A percentile compares a stretch with the other conserved stretches of the same genome.
Conservation (phyloP, 2,329 filamentous ascomycete genomes). For the Falciphora oryzae region DNA sequence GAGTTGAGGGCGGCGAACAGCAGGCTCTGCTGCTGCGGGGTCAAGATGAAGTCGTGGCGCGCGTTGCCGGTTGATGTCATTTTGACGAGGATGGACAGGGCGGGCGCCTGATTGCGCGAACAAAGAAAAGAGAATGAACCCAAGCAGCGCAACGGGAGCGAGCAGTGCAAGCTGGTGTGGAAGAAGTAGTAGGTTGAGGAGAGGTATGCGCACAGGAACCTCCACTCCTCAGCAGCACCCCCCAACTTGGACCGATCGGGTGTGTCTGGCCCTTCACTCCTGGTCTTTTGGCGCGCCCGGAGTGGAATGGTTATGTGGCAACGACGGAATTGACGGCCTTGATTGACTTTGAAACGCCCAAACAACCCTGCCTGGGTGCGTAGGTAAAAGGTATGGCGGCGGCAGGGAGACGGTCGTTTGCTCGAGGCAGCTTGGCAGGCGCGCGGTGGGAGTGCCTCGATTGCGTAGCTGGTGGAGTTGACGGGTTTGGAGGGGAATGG, state of each 20-base stretch:
- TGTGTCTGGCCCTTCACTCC: neutral
- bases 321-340: no score
- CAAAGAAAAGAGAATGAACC: neutral
- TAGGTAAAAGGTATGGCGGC: no score
- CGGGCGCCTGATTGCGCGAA: neutral
- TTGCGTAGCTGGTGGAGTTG: neutral
- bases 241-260: neutral
- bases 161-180: neutral
- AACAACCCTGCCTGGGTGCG: no score
- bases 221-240: neutral
- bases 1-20: slow-evolving; percentile 72
- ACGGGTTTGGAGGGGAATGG: slow-evolving; percentile 6
- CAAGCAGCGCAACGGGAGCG: neutral
- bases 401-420: slow-evolving; percentile 5
- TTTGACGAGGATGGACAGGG: slow-evolving; percentile 16
- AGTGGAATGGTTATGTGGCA: neutral
- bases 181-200: neutral
- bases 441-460: neutral
- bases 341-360: no score
- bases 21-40: slow-evolving; percentile 69
- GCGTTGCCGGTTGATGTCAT: slow-evolving; percentile 49
- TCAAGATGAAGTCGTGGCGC: slow-evolving; percentile 59
- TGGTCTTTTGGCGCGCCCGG: no score
- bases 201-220: neutral
- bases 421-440: neutral